phyloP scores from a whole-genome alignment of 192 early-diverging fungal genomes.

The Phlyctochytrium planicorne region DNA sequence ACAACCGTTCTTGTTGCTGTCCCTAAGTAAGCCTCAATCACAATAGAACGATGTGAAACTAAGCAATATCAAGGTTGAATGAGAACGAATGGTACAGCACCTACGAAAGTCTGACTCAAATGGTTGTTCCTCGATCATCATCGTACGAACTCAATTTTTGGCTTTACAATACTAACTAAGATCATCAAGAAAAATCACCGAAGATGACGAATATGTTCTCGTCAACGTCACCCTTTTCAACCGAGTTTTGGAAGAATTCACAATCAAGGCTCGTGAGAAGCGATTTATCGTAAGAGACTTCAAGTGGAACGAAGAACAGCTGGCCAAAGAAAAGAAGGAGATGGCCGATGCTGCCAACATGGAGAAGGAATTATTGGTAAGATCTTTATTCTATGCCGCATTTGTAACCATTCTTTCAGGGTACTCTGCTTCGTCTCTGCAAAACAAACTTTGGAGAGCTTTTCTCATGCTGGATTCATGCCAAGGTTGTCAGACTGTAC shows the following conservation, averaged over 20 bases:
- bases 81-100: constrained; percentile 79
- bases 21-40: constrained; percentile 65
- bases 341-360: constrained; percentile 67
- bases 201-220: constrained; percentile 94
- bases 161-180: not conserved
- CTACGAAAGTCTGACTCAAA: constrained; percentile 90
- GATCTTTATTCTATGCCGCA: not conserved
- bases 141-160: constrained; percentile 52
- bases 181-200: constrained; percentile 69
- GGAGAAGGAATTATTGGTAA: constrained; percentile 77
- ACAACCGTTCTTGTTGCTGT: constrained; percentile 92
- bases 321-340: constrained; percentile 58
- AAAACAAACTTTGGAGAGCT: constrained; percentile 95
- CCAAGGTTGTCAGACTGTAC: constrained; percentile 92
- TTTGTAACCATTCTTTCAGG: constrained; percentile 28
- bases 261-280: constrained; percentile 82
- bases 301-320: constrained; percentile 81
- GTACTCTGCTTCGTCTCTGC: constrained; percentile 77
- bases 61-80: constrained; percentile 41
- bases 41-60: constrained; percentile 16
- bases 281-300: constrained; percentile 92
- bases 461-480: constrained; percentile 88
- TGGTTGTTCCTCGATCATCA: constrained; percentile 96
- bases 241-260: constrained; percentile 86
- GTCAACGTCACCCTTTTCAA: constrained; percentile 92